Evolutionary conservation across 1,139 yeast species (phyloP), one percentile per base, ranked within the genome.

Genomic region (Protomyces gravidus): DNA sequence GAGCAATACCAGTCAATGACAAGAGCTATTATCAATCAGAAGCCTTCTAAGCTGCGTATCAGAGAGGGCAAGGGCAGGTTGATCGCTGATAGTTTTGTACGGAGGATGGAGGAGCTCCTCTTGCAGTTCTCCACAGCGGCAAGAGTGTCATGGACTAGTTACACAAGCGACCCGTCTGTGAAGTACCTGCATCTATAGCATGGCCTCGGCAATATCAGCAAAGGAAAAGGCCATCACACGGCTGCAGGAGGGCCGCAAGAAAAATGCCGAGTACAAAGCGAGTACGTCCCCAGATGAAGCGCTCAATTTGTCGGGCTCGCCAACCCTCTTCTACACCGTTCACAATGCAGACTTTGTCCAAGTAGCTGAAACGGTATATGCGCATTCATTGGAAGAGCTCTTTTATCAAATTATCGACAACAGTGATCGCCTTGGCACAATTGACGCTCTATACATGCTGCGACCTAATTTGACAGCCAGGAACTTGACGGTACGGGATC

Each of bases 321-420:
- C 50, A 11, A 21, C 45, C 1, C 33, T 52, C 23, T 52, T 45
- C 50, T 52, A 52, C 30, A n/a, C 25, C 3, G 45, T 52, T 11
- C 46, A 52, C 25, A 33, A 52, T 42, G 23, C 30, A 5, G 21
- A 32, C 26, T 49, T 52, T 32, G 30, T 45, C 11, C 57, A 7
- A n/a, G 50, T 52, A 23, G 21, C 45, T 6, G 46, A 52, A 25
- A 23, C 45, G 25, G 39, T 32, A 2, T 52, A 52, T 52, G 57
- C 57, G 45, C 57, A 52, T 26, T 33, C 50, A 11, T 50, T 52
- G 45, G 57, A 52, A 23, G 57, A 52, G 32, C 57, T 52, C 25
- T 45, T 45, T 17, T 52, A 42, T 33, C 45, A 45, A 49, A 50
- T 50, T n/a, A 52, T 52, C 17, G 57, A 52, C 45, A 52, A 52